Percentiles rank a stretch among this genome's conserved stretches.
These are phyloP conservation scores for Casuarina glauca DNA, from an alignment of 306 rosid species.

Conservation along the genomic window DNA sequence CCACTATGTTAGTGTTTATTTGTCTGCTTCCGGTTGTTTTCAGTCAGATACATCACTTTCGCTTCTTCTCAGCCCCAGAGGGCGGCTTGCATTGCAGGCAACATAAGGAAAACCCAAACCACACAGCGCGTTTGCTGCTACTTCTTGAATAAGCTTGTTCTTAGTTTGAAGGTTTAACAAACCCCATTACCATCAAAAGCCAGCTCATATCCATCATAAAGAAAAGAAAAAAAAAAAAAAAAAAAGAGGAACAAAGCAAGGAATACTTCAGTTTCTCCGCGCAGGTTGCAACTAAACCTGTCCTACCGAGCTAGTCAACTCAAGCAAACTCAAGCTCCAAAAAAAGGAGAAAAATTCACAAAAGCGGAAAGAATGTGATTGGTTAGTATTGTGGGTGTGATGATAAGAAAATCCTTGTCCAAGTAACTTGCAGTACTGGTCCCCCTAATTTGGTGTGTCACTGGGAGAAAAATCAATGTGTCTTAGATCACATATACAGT, in stretches of 20 bases:
- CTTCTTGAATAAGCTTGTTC: background rate
- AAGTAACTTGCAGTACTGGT: conserved; percentile 6
- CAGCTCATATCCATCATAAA: no score
- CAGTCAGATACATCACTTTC: background rate
- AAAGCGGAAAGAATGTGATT: background rate
- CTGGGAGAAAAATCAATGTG: conserved; percentile 2
- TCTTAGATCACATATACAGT: conserved; percentile 1
- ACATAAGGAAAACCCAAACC: background rate
- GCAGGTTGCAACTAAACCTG: background rate
- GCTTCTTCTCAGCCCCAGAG: background rate
- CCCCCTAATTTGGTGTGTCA: conserved; percentile 15
- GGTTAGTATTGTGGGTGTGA: conserved; percentile 12
- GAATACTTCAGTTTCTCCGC: background rate
- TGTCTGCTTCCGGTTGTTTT: background rate
- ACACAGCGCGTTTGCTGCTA: background rate
- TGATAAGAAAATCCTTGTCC: conserved; percentile 5
- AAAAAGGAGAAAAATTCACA: background rate
- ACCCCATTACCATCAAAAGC: no score
- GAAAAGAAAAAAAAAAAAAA: background rate
- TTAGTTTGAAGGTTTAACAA: no score
- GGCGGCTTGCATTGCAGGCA: background rate
- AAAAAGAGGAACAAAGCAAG: background rate
- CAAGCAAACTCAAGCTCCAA: background rate
- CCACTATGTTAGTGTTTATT: background rate
- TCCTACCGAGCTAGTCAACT: background rate